Base-by-base conservation (phyloP, 225 moss, liverwort and hornwort genomes). In the Anthoceros angustus region DNA sequence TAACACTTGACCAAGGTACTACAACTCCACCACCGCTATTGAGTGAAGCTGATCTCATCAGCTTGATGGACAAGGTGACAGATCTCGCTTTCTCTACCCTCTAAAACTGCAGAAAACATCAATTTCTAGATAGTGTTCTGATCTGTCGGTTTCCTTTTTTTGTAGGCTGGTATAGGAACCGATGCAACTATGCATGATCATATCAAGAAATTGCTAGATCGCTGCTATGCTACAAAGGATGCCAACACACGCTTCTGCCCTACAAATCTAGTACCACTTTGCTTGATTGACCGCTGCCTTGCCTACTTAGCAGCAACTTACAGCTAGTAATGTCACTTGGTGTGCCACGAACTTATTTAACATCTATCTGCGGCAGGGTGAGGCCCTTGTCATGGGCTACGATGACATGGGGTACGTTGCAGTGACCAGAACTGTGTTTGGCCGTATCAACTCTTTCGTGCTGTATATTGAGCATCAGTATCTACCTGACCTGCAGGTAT, bases 101-200 rank as follows among this genome's bases (percentile, higher is more conserved):
- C 42, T 69, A 18, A 26, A n/a, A n/a, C n/a, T n/a, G n/a, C n/a
- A n/a, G n/a, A n/a, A n/a, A n/a, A 45, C 18, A 43, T 12, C n/a
- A 32, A 42, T 48, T 18, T 2, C 42, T 41, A n/a, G 20, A 66
- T 41, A 39, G n/a, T 41, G 42, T 42, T 66, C 8, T n/a, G 66
- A 18, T 42, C 14, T 43, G 48, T 60, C n/a, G 32, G n/a, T 63
- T 8, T 43, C 23, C 23, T 38, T 49, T 67, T 67, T 73, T 65
- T 50, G 77, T 80, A 95, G 94, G 92, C 95, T 69, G 95, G 95
- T 66, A 98, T 98, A 76, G 95, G 95, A 69, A 98, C 95, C 74
- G 95, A 98, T 80, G 95, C 95, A 71, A 98, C 95, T 10, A 92
- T 98, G 92, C 95, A 98, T 72, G 95, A 98, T 74, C 92, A 98